Base-by-base conservation (phyloP, 2,329 filamentous ascomycete species). In the Aspergillus pseudonomiae region DNA sequence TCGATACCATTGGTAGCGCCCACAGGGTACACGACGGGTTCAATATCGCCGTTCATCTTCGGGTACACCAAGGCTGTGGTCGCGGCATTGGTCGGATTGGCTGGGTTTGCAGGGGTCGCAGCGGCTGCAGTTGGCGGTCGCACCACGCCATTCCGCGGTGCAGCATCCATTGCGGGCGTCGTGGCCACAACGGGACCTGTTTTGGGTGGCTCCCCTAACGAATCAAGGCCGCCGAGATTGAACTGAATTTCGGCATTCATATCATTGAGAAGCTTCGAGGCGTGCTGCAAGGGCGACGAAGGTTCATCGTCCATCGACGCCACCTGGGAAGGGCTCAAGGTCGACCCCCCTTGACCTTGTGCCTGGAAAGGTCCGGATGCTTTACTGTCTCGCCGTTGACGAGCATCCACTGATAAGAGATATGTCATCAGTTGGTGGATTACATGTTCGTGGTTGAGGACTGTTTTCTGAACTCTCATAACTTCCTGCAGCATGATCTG, bases 1-100 rank as follows among this genome's bases (percentile, higher is more conserved):
- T 97, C 94, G 68, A 97, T 97, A 59, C 94, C 94, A 68, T 96
- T 92, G 0, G 90, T 95, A 68, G 93, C 89, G 21, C 94, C 94
- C 19, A 96, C 93, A 0, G 94, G 94, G 75, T 97, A 98, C 11
- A 97, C 93, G 60, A 96, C 86, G 67, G 85, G 86, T 65, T 91
- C 89, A 52, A 90, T 77, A 61, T 91, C 88, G 16, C 82, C 82
- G 45, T 84, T 76, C 64, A 82, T 79, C 63, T 84, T 82, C 28
- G 78, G 70, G 68, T 79, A 84, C 6, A 83, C 83, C 73, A 87
- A 80, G 2, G 82, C 48, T 52, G 48, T 32, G 48, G 48, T 34
- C 19, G 48, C 28, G 14, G 28, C 28, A 52, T 52, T 52, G 9
- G 48, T 30, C 28, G 48, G 48, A 14, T 52, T 52, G 28, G 28